phyloP scores from a whole-genome alignment of 805 yeast species.

The Candida hispaniensis region DNA sequence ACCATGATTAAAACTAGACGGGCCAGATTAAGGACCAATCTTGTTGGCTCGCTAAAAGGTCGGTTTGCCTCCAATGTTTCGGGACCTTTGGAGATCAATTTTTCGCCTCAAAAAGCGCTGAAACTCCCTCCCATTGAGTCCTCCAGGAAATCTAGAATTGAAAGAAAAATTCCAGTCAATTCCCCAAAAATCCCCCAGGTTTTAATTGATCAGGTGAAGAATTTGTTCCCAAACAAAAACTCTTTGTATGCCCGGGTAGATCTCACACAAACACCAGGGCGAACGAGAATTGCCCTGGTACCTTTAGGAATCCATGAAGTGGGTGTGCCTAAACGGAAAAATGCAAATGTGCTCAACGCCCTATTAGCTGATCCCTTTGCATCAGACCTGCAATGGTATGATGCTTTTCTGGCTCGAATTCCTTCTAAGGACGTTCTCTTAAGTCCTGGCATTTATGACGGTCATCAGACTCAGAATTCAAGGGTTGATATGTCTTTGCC shows the following conservation, averaged over 20 bases:
- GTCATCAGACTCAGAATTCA: conserved; percentile 27
- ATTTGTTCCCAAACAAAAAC: conserved; percentile 22
- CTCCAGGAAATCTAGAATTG: conserved; percentile 4
- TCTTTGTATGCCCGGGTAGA: conserved; percentile 26
- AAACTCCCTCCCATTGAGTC: conserved; percentile 1
- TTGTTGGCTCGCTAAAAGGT: no score
- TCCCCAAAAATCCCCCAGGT: conserved; percentile 5
- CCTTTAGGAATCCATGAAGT: conserved; percentile 23
- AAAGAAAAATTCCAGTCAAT: conserved; percentile 8
- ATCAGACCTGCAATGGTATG: conserved; percentile 26
- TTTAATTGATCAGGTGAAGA: conserved; percentile 2
- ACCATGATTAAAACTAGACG: no score
- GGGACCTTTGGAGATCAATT: conserved; percentile 6
- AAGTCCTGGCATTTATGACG: conserved; percentile 22
- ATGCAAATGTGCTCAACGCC: conserved; percentile 24
- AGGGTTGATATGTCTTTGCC: conserved; percentile 26
- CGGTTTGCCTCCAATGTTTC: no score
- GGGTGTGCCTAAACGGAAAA: conserved; percentile 18
- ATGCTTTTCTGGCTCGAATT: conserved; percentile 23
- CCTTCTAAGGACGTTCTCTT: conserved; percentile 29
- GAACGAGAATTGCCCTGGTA: conserved; percentile 25
- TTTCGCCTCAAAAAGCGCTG: conserved; percentile 5
- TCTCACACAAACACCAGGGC: conserved; percentile 19
- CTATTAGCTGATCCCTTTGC: conserved; percentile 30
- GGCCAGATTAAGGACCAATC: no score